Evolutionary conservation across 78 protist genomes (phyloP), one percentile per base, ranked within the genome.

Genomic region (Tieghemostelium lacteum): DNA sequence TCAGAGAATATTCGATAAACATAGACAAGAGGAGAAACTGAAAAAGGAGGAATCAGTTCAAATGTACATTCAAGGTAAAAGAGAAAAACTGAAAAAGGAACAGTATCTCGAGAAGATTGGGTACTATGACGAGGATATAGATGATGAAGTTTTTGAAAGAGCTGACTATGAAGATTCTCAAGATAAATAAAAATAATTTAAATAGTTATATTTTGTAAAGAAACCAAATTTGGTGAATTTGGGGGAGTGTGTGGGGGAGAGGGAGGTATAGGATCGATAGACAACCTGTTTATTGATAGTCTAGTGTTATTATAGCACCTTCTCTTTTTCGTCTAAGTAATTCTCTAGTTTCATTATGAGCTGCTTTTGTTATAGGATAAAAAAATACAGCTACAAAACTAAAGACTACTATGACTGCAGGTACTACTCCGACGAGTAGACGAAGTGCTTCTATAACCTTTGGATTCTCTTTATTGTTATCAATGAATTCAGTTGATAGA

Each of bases 351-450:
- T 86, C 55, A 62, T 65, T 67, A 50, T 74, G 87, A 16, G 87
- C 65, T 19, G 36, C 49, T 58, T 86, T 86, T n/a, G 93, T 58
- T 5, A 86, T 86, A 33, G 93, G 93, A 45, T 86, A 86, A 39
- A 86, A 86, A 34, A 86, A 75, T 17, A 86, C 55, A 0, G 93
- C 93, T 1, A 86, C 31, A 61, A 86, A 86, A 62, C 76, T 67
- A 49, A 86, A 86, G 40, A 86, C 45, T 17, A 74, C 74, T 1
- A 86, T 75, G 5, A 75, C 75, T 2, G 86, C 57, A 22, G 87
- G 93, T 3, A 73, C 75, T 24, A 62, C 85, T 58, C 86, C 73
- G 67, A 74, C 75, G 24, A 86, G 33, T 16, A 67, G 22, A 20
- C 86, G 33, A 6, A 75, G 57, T 36, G 76, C 75, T 1, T 50